Conservation (phyloP, 2,329 filamentous ascomycete species). For the Hysterium pulicare region DNA sequence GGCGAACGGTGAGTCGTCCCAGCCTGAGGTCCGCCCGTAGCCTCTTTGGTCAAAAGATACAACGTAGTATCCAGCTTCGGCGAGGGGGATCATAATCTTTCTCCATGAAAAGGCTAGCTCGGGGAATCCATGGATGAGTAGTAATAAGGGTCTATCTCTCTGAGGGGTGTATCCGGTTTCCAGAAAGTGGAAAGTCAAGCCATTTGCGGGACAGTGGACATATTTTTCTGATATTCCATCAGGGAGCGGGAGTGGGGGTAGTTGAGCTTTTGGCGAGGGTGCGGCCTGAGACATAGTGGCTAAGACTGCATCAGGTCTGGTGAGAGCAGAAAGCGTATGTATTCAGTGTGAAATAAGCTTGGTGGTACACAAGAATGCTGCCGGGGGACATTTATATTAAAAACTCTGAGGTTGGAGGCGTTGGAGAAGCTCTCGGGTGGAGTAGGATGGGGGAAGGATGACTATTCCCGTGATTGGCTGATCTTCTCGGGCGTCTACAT, state of each 20-base stretch:
- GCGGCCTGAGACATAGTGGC: background rate
- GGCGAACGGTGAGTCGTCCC: slow-evolving; percentile 51
- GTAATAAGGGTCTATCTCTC: slow-evolving; percentile 51
- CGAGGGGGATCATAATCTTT: slow-evolving; percentile 58
- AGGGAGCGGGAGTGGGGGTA: slow-evolving; percentile 54
- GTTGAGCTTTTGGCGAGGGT: slow-evolving; percentile 6
- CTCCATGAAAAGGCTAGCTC: slow-evolving; percentile 70
- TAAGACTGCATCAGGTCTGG: too few relatives aligned
- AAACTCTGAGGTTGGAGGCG: too few relatives aligned
- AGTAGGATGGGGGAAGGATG: too few relatives aligned
- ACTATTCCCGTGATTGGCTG: too few relatives aligned
- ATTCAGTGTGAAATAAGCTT: too few relatives aligned
- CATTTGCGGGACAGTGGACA: slow-evolving; percentile 53
- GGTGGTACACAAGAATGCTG: too few relatives aligned
- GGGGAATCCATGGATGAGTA: slow-evolving; percentile 65
- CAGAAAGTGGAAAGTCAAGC: slow-evolving; percentile 61
- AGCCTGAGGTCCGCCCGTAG: slow-evolving; percentile 63
- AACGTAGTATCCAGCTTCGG: slow-evolving; percentile 59
- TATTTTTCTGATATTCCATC: slow-evolving; percentile 54
- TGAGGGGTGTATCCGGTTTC: slow-evolving; percentile 47
- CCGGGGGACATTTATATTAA: too few relatives aligned
- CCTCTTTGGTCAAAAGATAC: slow-evolving; percentile 67
- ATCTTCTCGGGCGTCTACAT: too few relatives aligned
- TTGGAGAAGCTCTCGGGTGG: too few relatives aligned
- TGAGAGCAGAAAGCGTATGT: too few relatives aligned